phyloP scores from a whole-genome alignment of 208 protist genomes.

The Balamuthia mandrillaris region DNA sequence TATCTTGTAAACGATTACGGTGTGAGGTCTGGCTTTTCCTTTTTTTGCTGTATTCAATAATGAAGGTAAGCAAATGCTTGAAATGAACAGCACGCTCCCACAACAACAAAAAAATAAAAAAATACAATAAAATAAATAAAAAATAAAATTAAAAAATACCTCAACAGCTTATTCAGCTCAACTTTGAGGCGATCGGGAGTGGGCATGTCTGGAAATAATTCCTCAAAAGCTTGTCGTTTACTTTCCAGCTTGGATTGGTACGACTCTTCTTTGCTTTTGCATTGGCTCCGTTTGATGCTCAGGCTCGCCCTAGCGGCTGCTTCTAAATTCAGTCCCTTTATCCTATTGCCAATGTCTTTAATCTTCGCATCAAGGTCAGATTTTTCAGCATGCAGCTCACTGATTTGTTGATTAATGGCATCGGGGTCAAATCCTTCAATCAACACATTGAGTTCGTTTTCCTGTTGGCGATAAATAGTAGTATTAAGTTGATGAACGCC shows the following conservation, averaged over 20 bases:
- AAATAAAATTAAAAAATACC: not conserved
- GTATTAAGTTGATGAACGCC: too few species aligned
- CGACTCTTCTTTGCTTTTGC: not conserved
- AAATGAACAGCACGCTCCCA: too few species aligned
- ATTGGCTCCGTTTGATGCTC: constrained; percentile 9
- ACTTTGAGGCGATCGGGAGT: not conserved
- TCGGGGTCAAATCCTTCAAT: not conserved
- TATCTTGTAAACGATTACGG: not conserved
- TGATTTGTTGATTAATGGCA: not conserved
- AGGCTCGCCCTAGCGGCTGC: not conserved
- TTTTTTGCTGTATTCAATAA: not conserved
- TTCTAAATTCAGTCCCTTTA: constrained; percentile 19
- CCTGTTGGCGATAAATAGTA: too few species aligned
- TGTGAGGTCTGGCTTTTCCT: not conserved
- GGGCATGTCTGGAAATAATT: not conserved
- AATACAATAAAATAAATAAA: not conserved
- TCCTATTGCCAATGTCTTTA: not conserved
- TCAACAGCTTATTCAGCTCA: not conserved
- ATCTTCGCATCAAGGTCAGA: not conserved
- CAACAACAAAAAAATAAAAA: not conserved
- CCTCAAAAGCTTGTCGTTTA: not conserved
- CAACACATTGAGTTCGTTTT: not conserved
- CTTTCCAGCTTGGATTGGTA: not conserved
- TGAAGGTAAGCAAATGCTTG: not conserved
- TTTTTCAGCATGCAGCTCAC: not conserved